Conservation (phyloP, 2,329 filamentous ascomycete genomes). For the Aspergillus ochraceoroseus region DNA sequence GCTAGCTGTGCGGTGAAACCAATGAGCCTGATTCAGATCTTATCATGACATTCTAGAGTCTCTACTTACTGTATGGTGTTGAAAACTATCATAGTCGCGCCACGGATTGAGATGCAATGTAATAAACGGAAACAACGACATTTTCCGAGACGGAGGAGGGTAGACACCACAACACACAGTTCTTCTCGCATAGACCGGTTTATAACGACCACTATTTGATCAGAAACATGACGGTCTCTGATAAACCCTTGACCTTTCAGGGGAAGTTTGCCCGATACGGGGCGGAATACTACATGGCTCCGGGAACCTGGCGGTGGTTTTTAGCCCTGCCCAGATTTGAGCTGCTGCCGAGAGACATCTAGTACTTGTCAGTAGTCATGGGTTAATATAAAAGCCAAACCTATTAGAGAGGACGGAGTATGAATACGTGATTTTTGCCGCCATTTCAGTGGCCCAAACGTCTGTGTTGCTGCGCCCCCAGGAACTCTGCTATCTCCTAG, state of each 20-base stretch:
- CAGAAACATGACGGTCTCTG: background rate
- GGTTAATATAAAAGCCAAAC: too few species aligned
- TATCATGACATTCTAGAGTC: too few species aligned
- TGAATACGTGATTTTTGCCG: too few species aligned
- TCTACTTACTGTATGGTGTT: slow-evolving; percentile 10
- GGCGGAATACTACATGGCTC: slow-evolving; percentile 3
- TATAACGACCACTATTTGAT: background rate
- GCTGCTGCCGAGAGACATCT: too few species aligned
- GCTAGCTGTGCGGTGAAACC: slow-evolving; percentile 5
- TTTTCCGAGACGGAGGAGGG: background rate
- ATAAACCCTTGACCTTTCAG: background rate
- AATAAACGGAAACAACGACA: slow-evolving; percentile 7
- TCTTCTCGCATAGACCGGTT: background rate
- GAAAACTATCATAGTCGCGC: slow-evolving; percentile 15
- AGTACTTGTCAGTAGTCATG: too few species aligned
- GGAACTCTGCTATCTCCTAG: too few species aligned
- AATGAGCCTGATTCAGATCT: too few species aligned
- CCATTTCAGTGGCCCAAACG: background rate
- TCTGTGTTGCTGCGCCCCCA: too few species aligned
- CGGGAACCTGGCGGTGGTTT: background rate
- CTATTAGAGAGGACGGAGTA: too few species aligned
- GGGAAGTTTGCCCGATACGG: slow-evolving; percentile 4
- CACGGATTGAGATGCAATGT: slow-evolving; percentile 15
- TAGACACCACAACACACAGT: background rate
- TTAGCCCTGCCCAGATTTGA: too few species aligned